Conservation (phyloP, 495 filamentous ascomycete genomes). For the Articulospora tetracladia region DNA sequence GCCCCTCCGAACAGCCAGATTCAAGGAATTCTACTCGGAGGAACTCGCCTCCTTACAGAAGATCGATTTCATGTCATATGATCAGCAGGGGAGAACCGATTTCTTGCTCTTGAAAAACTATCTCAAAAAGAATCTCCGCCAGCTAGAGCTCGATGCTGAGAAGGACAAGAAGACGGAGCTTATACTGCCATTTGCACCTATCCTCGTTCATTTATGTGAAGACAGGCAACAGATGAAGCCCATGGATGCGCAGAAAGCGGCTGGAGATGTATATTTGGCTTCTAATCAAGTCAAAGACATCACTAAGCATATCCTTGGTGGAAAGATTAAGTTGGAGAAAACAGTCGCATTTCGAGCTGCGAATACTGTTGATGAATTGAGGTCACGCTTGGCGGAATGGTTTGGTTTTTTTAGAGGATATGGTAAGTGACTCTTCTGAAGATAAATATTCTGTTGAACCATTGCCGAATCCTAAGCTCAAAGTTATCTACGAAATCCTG, state of each 20-base stretch:
- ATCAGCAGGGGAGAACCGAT: slow-evolving; percentile 39
- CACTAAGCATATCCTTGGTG: slow-evolving; percentile 18
- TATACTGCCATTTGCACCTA: slow-evolving; percentile 34
- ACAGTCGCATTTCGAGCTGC: slow-evolving; percentile 40
- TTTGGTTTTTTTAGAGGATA: slow-evolving; percentile 38
- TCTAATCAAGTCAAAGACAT: slow-evolving; percentile 22
- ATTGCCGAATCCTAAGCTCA: too few species aligned
- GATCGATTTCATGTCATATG: slow-evolving; percentile 29
- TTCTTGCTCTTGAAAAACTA: slow-evolving; percentile 40
- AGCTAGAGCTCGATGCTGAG: slow-evolving; percentile 32
- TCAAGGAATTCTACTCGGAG: slow-evolving; percentile 26
- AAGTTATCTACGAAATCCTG: too few species aligned
- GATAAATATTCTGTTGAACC: slow-evolving; percentile 1
- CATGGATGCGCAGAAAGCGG: slow-evolving; percentile 31
- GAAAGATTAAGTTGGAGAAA: slow-evolving; percentile 29
- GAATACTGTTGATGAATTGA: slow-evolving; percentile 30
- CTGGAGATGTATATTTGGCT: slow-evolving; percentile 19
- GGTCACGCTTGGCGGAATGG: slow-evolving; percentile 33
- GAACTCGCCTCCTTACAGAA: slow-evolving; percentile 28
- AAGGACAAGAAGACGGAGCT: slow-evolving; percentile 30
- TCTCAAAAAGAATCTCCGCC: slow-evolving; percentile 29
- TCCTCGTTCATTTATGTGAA: slow-evolving; percentile 36
- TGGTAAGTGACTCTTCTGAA: background rate
- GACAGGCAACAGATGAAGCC: slow-evolving; percentile 31
- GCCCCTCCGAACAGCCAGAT: slow-evolving; percentile 22